Conservation (phyloP, 148 eudicot genomes). For the Chenopodium quinoa region DNA sequence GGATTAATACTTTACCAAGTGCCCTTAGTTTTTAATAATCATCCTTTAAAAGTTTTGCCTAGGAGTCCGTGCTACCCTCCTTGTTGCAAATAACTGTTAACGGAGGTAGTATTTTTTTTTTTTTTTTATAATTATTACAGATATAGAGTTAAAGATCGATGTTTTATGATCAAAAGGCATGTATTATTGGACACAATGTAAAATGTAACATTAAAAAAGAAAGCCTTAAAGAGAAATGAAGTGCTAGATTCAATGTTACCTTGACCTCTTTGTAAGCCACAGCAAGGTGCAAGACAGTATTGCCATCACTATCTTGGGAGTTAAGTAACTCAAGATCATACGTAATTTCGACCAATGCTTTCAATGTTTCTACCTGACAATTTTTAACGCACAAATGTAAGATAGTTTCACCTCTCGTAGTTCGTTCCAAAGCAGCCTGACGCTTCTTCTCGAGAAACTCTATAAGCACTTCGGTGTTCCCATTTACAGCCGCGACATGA, state of each 20-base stretch:
- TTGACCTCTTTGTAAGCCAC: constrained; percentile 10
- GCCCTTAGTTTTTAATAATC: too few relatives aligned
- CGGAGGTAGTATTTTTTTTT: too few relatives aligned
- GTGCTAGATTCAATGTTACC: background rate
- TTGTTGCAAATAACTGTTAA: too few relatives aligned
- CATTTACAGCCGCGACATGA: background rate
- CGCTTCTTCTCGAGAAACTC: background rate
- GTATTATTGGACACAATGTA: too few relatives aligned
- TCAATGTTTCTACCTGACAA: constrained; percentile 9
- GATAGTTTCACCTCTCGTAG: background rate
- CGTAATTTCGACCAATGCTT: background rate
- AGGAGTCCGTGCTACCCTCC: too few relatives aligned
- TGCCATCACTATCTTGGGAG: constrained; percentile 7
- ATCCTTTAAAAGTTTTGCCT: too few relatives aligned
- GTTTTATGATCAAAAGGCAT: too few relatives aligned
- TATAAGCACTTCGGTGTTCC: background rate
- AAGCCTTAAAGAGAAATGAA: too few relatives aligned
- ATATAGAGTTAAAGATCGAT: too few relatives aligned
- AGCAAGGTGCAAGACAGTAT: constrained; percentile 26
- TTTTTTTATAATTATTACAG: too few relatives aligned
- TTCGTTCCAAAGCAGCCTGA: background rate
- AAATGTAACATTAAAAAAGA: too few relatives aligned
- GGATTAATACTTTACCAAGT: too few relatives aligned
- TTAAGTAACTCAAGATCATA: background rate
- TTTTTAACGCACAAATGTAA: constrained; percentile 29